A percentile compares a stretch with the other conserved stretches of the same genome.
Evolutionary conservation across 2,329 filamentous ascomycete genomes (phyloP).

Genomic region (Xylaria sp.): DNA sequence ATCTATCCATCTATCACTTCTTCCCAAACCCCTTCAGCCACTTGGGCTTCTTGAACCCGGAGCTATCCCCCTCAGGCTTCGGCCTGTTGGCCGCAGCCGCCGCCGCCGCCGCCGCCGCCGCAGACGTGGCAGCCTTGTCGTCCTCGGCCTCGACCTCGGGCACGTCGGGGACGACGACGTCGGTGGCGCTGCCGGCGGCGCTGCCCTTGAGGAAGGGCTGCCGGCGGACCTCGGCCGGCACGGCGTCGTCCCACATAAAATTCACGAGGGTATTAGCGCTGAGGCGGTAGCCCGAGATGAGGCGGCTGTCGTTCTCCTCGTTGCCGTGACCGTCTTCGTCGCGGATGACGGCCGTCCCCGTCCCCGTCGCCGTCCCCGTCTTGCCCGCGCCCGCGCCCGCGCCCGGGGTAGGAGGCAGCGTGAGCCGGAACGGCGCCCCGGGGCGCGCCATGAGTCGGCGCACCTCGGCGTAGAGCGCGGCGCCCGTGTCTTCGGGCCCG

Average conservation of each 20-base stretch:
- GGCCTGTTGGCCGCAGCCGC: conserved; percentile 20
- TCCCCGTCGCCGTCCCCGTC: too few relatives aligned
- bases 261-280: conserved; percentile 73
- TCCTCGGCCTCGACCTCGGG: conserved; percentile 39
- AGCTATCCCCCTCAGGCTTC: conserved; percentile 26
- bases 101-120: background rate
- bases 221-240: conserved; percentile 26
- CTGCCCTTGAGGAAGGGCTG: conserved; percentile 51
- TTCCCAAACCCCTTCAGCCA: conserved; percentile 74
- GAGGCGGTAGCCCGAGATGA: conserved; percentile 77
- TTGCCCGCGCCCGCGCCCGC: too few relatives aligned
- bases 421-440: conserved; percentile 71
- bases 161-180: conserved; percentile 59
- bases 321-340: conserved; percentile 49
- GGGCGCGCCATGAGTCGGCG: conserved; percentile 68
- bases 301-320: too few relatives aligned
- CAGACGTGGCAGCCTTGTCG: conserved; percentile 6
- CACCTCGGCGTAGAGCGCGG: conserved; percentile 75
- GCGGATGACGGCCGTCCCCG: conserved; percentile 52
- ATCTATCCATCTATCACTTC: conserved; percentile 54
- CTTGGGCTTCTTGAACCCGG: conserved; percentile 58
- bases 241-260: conserved; percentile 36
- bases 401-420: too few relatives aligned
- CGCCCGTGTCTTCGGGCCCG: conserved; percentile 67
- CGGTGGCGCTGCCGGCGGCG: conserved; percentile 56